Evolutionary conservation across 768 basidiomycete genomes (phyloP).

Genomic region (Phylloporus rhodoxanthus): DNA sequence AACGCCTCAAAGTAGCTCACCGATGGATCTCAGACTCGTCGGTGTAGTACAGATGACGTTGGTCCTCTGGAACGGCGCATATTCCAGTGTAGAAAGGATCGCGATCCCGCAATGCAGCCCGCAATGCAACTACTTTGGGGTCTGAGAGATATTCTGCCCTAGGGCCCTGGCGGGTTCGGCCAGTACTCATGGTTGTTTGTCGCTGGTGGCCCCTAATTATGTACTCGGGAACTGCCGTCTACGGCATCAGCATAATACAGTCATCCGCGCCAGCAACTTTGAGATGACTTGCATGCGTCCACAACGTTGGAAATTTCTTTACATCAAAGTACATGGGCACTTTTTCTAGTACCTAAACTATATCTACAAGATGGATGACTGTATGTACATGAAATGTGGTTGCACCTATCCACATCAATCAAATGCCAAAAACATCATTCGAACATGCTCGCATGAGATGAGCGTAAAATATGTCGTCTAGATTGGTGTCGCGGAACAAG

Average conservation of each 20-base stretch:
- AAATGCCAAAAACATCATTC: neutral
- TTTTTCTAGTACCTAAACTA: too few relatives aligned
- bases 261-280: too few relatives aligned
- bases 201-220: too few relatives aligned
- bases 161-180: neutral
- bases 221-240: too few relatives aligned
- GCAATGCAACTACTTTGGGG: neutral
- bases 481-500: neutral
- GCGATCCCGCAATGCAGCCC: neutral
- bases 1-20: neutral
- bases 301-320: too few relatives aligned
- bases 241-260: too few relatives aligned
- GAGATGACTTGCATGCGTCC: too few relatives aligned
- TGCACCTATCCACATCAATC: neutral
- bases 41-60: neutral
- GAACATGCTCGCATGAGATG: neutral
- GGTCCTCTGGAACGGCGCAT: neutral
- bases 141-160: neutral
- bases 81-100: conserved; percentile 1
- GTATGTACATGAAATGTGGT: neutral
- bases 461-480: neutral
- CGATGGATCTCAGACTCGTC: neutral
- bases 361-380: too few relatives aligned
- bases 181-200: neutral
- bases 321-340: too few relatives aligned